Conservation (phyloP, 805 yeast genomes). For the Clavispora fructus region DNA sequence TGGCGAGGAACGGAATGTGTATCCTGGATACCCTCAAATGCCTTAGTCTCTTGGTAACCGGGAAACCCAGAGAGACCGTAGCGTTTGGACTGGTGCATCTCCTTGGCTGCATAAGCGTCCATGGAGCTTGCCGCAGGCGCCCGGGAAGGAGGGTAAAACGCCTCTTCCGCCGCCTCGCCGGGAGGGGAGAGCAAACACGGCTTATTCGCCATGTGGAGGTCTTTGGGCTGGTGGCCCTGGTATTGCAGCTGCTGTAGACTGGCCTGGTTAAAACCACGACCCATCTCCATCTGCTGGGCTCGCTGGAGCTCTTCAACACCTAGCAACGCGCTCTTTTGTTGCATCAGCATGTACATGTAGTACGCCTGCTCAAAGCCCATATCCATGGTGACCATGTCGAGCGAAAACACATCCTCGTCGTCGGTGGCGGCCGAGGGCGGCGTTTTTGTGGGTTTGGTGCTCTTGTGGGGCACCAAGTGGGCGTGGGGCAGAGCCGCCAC, state of each 20-base stretch:
- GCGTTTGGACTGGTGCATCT: no score
- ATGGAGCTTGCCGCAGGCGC: background rate
- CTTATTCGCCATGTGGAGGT: background rate
- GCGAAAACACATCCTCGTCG: slow-evolving; percentile 16
- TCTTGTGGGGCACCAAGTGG: background rate
- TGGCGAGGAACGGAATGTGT: no score
- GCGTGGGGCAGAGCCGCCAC: background rate
- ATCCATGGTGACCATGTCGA: slow-evolving; percentile 33
- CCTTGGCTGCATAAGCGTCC: no score
- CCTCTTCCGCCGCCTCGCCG: background rate
- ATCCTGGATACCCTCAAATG: no score
- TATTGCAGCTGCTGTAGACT: background rate
- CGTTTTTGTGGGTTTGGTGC: background rate
- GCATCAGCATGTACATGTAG: slow-evolving; percentile 33
- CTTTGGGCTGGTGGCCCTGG: background rate
- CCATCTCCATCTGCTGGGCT: slow-evolving; percentile 28
- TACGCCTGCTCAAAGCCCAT: slow-evolving; percentile 45
- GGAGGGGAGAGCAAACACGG: background rate
- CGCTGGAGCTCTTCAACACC: slow-evolving; percentile 35
- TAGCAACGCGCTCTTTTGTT: slow-evolving; percentile 30
- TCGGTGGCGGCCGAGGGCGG: slow-evolving; percentile 9
- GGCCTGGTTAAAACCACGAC: background rate
- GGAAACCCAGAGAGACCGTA: no score
- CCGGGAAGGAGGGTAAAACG: background rate
- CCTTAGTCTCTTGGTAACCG: no score